A percentile compares a stretch with the other conserved stretches of the same genome.
phyloP scores from a whole-genome alignment of 139 green algal species.

The Tetraselmis striata region DNA sequence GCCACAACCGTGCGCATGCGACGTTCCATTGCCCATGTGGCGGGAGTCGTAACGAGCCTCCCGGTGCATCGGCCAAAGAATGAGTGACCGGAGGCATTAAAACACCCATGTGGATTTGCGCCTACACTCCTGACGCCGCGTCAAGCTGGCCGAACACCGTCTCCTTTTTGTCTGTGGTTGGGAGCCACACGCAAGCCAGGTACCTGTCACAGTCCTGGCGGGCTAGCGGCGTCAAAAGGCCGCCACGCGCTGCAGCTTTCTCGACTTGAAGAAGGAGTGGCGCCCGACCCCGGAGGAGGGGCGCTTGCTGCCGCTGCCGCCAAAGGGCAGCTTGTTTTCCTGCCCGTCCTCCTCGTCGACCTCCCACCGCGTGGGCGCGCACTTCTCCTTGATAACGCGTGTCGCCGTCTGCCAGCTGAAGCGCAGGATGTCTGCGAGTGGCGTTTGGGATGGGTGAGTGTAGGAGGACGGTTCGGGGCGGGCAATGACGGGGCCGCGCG shows the following conservation, averaged over 20 bases:
- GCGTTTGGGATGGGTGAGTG: too few relatives aligned
- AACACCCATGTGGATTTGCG: too few relatives aligned
- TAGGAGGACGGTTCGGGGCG: too few relatives aligned
- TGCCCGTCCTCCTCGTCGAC: constrained; percentile 19
- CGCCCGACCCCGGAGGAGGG: constrained; percentile 37
- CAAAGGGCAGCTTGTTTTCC: constrained; percentile 16
- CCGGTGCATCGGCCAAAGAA: too few relatives aligned
- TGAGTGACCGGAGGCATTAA: too few relatives aligned
- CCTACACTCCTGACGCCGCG: too few relatives aligned
- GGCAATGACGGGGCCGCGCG: too few relatives aligned
- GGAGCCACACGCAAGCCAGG: too few relatives aligned
- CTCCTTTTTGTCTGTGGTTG: background rate
- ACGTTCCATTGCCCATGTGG: too few relatives aligned
- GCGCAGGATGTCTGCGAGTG: constrained; percentile 46
- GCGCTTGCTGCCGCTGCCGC: background rate
- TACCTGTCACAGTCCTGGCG: too few relatives aligned
- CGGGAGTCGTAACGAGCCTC: too few relatives aligned
- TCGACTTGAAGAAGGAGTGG: constrained; percentile 49
- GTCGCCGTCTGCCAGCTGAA: constrained; percentile 46
- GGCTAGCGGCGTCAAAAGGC: background rate
- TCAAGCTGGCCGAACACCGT: background rate
- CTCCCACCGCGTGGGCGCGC: constrained; percentile 37
- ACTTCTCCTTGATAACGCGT: constrained; percentile 25
- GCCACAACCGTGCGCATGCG: too few relatives aligned
- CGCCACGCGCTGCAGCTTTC: constrained; percentile 48